A percentile compares a stretch with the other conserved stretches of the same genome.
Conservation (phyloP, 1,284 basidiomycete genomes). For the Apiotrichum porosum region DNA sequence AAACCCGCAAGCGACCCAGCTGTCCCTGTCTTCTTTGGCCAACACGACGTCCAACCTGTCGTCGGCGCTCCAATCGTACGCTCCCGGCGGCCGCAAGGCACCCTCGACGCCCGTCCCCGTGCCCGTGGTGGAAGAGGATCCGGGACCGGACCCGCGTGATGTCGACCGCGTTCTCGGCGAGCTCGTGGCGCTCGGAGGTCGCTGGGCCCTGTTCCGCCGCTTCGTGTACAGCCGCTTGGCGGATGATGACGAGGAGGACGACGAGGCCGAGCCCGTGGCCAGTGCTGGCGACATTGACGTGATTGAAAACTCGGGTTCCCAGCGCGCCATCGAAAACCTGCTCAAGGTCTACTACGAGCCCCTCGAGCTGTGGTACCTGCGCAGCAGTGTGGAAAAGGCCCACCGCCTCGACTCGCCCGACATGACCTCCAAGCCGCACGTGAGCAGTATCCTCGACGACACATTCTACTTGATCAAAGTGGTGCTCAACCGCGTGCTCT, state of each 20-base stretch:
- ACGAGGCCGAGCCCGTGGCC: conserved; percentile 16
- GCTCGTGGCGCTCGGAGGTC: conserved; percentile 76
- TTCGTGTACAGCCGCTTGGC: conserved; percentile 66
- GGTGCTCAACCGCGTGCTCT: conserved; percentile 67
- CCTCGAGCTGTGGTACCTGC: conserved; percentile 86
- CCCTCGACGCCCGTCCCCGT: conserved; percentile 39
- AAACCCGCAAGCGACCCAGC: conserved; percentile 16
- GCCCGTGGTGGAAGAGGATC: conserved; percentile 51
- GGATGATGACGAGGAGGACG: conserved; percentile 21
- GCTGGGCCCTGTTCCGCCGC: conserved; percentile 86
- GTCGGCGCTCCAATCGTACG: conserved; percentile 46
- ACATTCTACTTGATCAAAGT: conserved; percentile 89
- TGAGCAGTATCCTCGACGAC: conserved; percentile 72
- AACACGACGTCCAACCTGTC: conserved; percentile 49
- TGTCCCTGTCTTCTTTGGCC: conserved; percentile 37
- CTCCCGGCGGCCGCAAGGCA: conserved; percentile 33
- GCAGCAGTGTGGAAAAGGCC: conserved; percentile 77
- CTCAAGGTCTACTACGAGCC: conserved; percentile 75
- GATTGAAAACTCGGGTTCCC: conserved; percentile 50
- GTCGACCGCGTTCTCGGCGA: conserved; percentile 85
- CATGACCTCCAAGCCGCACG: conserved; percentile 56
- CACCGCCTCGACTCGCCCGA: conserved; percentile 62
- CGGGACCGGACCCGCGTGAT: conserved; percentile 71
- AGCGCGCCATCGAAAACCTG: conserved; percentile 62
- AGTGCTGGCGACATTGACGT: conserved; percentile 24